Evolutionary conservation across 495 filamentous ascomycete species (phyloP).

Genomic region (Aspergillus saccharolyticus): DNA sequence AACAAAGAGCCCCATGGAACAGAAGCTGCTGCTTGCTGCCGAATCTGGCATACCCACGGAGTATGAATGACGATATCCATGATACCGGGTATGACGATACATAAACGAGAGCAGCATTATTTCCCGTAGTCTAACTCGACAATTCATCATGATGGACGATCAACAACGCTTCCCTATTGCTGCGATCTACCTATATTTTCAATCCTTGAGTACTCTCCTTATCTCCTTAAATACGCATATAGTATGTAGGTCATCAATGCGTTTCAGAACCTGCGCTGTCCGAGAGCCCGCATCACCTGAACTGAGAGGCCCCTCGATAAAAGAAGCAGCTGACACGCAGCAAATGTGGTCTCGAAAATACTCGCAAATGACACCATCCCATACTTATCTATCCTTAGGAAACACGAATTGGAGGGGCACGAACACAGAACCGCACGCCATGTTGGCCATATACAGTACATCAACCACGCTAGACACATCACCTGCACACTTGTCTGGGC

Average conservation of each 20-base stretch:
- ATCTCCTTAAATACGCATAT: background rate
- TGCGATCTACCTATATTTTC: background rate
- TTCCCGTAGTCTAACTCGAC: background rate
- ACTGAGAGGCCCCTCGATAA: background rate
- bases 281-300: background rate
- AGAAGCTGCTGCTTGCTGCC: background rate
- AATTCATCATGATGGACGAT: background rate
- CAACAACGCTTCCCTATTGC: background rate
- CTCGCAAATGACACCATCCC: background rate
- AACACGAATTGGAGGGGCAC: background rate
- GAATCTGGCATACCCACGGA: background rate
- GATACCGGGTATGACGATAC: constrained; percentile 1
- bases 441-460: constrained; percentile 8
- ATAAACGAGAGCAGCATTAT: background rate
- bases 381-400: background rate
- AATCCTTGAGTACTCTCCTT: background rate
- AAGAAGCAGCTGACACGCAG: background rate
- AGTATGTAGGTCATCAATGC: background rate
- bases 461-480: constrained; percentile 13
- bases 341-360: background rate
- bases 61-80: background rate
- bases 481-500: constrained; percentile 7
- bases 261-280: background rate
- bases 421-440: background rate
- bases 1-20: background rate